Percentiles rank a stretch among this genome's conserved stretches.
Conservation (phyloP, 163 green algal species). For the Dunaliella salina region DNA sequence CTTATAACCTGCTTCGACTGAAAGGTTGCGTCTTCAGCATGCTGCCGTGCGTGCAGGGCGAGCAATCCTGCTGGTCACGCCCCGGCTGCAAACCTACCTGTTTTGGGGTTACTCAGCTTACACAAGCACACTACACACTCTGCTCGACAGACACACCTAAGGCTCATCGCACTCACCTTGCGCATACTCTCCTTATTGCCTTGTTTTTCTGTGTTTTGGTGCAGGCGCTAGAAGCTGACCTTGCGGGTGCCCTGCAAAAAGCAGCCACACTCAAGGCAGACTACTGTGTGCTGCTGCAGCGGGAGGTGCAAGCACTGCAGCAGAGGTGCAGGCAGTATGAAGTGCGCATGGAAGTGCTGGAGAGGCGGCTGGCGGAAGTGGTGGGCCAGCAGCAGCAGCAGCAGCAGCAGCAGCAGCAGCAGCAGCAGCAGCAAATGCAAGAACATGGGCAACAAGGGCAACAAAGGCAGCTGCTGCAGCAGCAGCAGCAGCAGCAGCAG, state of each 20-base stretch:
- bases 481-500: neutral
- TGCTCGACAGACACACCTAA: too few relatives aligned
- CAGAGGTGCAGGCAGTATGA: neutral
- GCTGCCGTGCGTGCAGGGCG: too few relatives aligned
- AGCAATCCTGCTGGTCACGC: too few relatives aligned
- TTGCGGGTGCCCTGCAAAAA: neutral
- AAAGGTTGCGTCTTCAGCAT: too few relatives aligned
- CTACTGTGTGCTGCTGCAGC: neutral
- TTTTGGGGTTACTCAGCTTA: too few relatives aligned
- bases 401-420: neutral
- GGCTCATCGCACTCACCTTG: too few relatives aligned
- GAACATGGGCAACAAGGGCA: neutral
- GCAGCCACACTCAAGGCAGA: neutral
- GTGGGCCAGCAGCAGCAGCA: neutral
- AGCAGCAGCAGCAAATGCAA: neutral
- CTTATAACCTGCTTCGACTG: too few relatives aligned
- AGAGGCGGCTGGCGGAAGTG: neutral
- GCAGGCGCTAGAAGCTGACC: neutral
- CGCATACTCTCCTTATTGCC: too few relatives aligned
- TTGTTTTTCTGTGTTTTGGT: too few relatives aligned
- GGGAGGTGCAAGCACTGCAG: neutral
- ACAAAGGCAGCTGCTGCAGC: neutral
- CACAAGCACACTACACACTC: too few relatives aligned
- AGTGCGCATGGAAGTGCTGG: neutral
- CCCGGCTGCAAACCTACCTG: too few relatives aligned